Evolutionary conservation across 495 filamentous ascomycete genomes (phyloP).

Genomic region (Halenospora varia): DNA sequence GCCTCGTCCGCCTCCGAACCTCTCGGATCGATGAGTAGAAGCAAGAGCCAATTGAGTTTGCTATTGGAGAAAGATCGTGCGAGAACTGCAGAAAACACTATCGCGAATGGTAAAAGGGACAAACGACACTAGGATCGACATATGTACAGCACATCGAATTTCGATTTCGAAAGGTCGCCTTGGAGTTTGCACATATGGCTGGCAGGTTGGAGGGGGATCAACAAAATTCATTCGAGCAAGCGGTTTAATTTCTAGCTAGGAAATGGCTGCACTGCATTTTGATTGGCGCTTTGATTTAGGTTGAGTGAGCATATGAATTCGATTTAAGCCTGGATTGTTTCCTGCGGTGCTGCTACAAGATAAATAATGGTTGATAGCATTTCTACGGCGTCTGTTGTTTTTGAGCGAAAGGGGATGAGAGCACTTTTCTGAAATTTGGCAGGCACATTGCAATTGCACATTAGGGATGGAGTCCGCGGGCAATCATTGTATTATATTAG

Average conservation of each 20-base stretch:
- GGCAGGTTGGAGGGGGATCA: neutral
- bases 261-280: neutral
- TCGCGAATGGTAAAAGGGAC: neutral
- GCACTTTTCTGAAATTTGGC: too few relatives aligned
- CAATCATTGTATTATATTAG: too few relatives aligned
- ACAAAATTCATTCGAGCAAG: neutral
- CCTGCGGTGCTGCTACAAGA: too few relatives aligned
- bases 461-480: too few relatives aligned
- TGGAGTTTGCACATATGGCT: neutral
- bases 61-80: constrained; percentile 38
- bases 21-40: constrained; percentile 31
- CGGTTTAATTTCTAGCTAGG: neutral
- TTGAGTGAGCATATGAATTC: too few relatives aligned
- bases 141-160: neutral
- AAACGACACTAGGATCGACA: neutral
- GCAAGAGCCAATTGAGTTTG: constrained; percentile 47
- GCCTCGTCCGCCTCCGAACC: constrained; percentile 1
- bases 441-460: too few relatives aligned
- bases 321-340: too few relatives aligned
- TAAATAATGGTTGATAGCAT: too few relatives aligned
- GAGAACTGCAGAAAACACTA: constrained; percentile 6
- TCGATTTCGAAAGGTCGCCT: neutral
- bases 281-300: neutral
- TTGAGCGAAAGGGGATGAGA: too few relatives aligned
- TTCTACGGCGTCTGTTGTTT: too few relatives aligned